phyloP scores from a whole-genome alignment of 2,329 filamentous ascomycete species.

The Neocatenulostroma microsporum region DNA sequence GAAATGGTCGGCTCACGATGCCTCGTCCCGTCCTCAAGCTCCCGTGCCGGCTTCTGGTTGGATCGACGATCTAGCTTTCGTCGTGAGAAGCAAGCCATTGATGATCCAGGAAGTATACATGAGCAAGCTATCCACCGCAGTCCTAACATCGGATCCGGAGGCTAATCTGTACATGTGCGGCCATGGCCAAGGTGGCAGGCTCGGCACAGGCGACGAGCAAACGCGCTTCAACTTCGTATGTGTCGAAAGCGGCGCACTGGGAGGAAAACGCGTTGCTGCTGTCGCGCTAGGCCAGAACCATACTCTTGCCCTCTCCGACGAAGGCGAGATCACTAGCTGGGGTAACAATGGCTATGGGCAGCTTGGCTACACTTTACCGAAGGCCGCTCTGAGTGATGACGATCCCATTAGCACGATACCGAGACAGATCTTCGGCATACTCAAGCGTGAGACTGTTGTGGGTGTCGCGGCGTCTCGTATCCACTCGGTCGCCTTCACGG shows the following conservation, averaged over 20 bases:
- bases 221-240: slow-evolving; percentile 81
- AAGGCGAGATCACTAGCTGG: slow-evolving; percentile 92
- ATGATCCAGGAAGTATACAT: slow-evolving; percentile 74
- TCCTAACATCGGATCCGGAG: slow-evolving; percentile 77
- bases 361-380: slow-evolving; percentile 73
- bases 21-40: slow-evolving; percentile 15
- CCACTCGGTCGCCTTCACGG: slow-evolving; percentile 84
- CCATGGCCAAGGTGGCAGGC: slow-evolving; percentile 78
- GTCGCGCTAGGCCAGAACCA: slow-evolving; percentile 88
- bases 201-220: slow-evolving; percentile 83
- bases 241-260: slow-evolving; percentile 65
- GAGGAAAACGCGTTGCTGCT: slow-evolving; percentile 65
- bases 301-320: slow-evolving; percentile 72
- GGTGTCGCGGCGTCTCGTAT: slow-evolving; percentile 83
- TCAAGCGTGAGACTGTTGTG: slow-evolving; percentile 76
- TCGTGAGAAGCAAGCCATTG: slow-evolving; percentile 65
- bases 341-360: slow-evolving; percentile 80
- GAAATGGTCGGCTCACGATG: slow-evolving; percentile 33
- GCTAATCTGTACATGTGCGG: slow-evolving; percentile 91
- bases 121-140: slow-evolving; percentile 84
- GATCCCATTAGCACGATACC: slow-evolving; percentile 75
- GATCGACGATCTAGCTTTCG: slow-evolving; percentile 56
- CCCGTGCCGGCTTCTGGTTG: slow-evolving; percentile 22
- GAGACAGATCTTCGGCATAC: slow-evolving; percentile 79
- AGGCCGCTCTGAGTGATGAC: slow-evolving; percentile 61